phyloP scores from a whole-genome alignment of 1,284 basidiomycete genomes.

The Trametes sp. region DNA sequence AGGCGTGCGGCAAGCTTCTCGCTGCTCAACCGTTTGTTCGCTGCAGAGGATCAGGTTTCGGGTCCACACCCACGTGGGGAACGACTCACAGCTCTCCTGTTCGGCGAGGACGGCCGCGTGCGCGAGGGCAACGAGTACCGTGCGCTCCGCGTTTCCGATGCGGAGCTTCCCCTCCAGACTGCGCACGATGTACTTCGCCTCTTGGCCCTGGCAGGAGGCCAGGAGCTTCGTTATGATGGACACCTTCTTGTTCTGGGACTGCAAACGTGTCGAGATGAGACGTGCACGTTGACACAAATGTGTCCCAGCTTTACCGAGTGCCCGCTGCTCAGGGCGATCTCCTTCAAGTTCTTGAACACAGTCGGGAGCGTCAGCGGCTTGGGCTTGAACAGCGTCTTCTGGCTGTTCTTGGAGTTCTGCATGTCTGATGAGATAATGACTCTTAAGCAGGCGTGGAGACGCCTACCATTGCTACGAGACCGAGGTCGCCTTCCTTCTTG shows the following conservation, averaged over 20 bases:
- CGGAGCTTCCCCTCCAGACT: constrained; percentile 97
- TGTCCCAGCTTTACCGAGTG: constrained; percentile 67
- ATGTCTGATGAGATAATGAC: not conserved
- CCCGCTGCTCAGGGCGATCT: constrained; percentile 87
- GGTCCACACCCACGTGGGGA: not conserved
- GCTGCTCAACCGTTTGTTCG: constrained; percentile 73
- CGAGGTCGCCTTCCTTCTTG: constrained; percentile 94
- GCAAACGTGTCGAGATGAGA: not conserved
- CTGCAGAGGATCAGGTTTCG: constrained; percentile 45
- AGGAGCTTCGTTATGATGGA: constrained; percentile 95
- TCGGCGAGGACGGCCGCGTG: constrained; percentile 87
- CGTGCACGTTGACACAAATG: not conserved
- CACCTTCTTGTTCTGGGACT: constrained; percentile 96
- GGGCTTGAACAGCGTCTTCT: constrained; percentile 95
- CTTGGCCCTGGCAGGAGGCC: constrained; percentile 87
- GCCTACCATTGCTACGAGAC: constrained; percentile 91
- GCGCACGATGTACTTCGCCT: constrained; percentile 96
- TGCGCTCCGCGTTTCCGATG: constrained; percentile 96
- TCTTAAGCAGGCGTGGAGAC: too few relatives aligned
- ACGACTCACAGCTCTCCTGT: constrained; percentile 54
- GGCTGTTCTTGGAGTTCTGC: constrained; percentile 92
- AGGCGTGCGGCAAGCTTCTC: constrained; percentile 80
- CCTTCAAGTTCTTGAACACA: constrained; percentile 87
- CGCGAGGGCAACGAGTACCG: constrained; percentile 88
- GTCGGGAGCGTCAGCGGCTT: constrained; percentile 89